A percentile compares a stretch with the other conserved stretches of the same genome.
phyloP scores from a whole-genome alignment of 2,329 filamentous ascomycete species.

The Claviceps arundinis region DNA sequence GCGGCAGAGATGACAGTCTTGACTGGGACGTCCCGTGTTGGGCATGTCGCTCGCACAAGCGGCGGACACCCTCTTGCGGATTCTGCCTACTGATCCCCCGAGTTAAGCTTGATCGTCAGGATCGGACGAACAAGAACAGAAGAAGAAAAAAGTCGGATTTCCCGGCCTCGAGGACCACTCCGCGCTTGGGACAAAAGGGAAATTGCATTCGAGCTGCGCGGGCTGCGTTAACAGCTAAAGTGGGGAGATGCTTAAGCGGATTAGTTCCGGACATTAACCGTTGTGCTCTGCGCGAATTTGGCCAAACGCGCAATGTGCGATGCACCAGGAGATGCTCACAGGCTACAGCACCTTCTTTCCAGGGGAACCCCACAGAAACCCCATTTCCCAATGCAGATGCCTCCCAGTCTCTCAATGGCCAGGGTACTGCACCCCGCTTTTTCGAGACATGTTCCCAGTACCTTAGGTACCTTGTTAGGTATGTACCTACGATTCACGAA shows the following conservation, averaged over 20 bases:
- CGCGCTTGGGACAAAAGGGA: background rate
- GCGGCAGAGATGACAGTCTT: constrained; percentile 28
- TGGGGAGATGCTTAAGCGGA: background rate
- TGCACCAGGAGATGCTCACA: background rate
- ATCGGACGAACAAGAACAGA: background rate
- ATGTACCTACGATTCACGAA: too few species aligned
- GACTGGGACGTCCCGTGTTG: constrained; percentile 27
- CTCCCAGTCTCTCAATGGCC: constrained; percentile 16
- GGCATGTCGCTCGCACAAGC: constrained; percentile 17
- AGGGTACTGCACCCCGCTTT: constrained; percentile 9
- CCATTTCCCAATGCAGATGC: constrained; percentile 18
- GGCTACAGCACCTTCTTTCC: background rate
- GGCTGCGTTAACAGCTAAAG: background rate
- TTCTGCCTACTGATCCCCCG: too few species aligned
- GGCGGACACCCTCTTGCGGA: too few species aligned
- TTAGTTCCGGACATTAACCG: too few species aligned
- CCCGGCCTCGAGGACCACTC: background rate
- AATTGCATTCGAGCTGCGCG: background rate
- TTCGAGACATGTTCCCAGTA: too few species aligned
- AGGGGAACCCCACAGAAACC: too few species aligned
- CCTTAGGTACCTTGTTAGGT: too few species aligned
- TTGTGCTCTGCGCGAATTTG: too few species aligned
- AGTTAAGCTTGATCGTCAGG: too few species aligned
- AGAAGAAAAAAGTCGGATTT: background rate
- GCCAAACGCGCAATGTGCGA: too few species aligned